phyloP scores from a whole-genome alignment of 306 rosid species.

The Trifolium pratense region DNA sequence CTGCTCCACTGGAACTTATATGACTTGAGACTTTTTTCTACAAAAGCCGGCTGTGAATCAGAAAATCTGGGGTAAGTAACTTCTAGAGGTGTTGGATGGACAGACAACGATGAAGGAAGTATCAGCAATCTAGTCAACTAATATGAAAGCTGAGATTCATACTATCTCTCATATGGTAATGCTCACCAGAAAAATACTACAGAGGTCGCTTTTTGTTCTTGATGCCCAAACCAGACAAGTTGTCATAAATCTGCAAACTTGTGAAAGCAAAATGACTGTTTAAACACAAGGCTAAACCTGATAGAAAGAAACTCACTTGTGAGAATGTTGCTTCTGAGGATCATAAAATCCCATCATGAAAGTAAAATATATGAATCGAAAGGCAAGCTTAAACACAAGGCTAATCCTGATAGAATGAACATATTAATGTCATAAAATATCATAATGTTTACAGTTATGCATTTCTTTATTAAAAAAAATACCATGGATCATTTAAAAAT shows the following conservation, averaged over 20 bases:
- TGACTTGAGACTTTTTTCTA: constrained; percentile 63
- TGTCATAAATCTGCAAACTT: constrained; percentile 58
- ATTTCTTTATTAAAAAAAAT: constrained; percentile 12
- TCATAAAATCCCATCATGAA: constrained; percentile 34
- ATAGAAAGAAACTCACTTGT: constrained; percentile 32
- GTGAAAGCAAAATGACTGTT: constrained; percentile 20
- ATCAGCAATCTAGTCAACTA: constrained; percentile 42
- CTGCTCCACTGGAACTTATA: constrained; percentile 65
- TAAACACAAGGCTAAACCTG: no score
- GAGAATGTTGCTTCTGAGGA: no score
- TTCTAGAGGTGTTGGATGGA: constrained; percentile 60
- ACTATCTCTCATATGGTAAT: constrained; percentile 21
- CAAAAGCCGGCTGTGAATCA: constrained; percentile 66
- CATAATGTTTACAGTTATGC: no score
- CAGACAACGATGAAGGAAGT: constrained; percentile 65
- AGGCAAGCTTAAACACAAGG: constrained; percentile 20
- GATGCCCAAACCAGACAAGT: constrained; percentile 50
- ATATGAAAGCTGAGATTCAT: constrained; percentile 30
- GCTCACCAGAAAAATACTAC: constrained; percentile 55
- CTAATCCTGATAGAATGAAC: constrained; percentile 25
- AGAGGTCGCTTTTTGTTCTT: constrained; percentile 44
- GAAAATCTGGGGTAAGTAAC: constrained; percentile 71
- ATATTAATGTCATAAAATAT: constrained; percentile 18
- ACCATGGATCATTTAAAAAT: background rate
- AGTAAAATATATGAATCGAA: constrained; percentile 30